A percentile compares a stretch with the other conserved stretches of the same genome.
phyloP scores from a whole-genome alignment of 2,329 filamentous ascomycete genomes.

The Metarhizium album region DNA sequence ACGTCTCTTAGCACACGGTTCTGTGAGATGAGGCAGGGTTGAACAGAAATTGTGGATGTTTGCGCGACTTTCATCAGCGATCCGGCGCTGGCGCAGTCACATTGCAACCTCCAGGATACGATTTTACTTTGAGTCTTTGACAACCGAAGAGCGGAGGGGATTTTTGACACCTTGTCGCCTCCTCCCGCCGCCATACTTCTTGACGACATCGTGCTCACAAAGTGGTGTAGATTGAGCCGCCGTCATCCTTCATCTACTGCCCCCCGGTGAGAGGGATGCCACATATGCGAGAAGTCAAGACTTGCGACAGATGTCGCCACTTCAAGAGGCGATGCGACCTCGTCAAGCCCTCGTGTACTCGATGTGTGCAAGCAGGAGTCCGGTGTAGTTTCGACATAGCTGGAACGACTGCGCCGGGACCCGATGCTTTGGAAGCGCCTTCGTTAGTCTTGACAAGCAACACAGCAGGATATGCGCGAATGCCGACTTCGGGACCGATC shows the following conservation, averaged over 20 bases:
- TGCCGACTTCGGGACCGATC: neutral
- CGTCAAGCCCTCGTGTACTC: constrained; percentile 23
- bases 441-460: neutral
- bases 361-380: constrained; percentile 22
- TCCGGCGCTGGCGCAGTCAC: neutral
- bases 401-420: neutral
- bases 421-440: neutral
- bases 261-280: constrained; percentile 12
- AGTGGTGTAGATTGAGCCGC: neutral
- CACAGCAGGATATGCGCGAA: neutral
- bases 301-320: constrained; percentile 25
- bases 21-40: neutral
- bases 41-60: neutral
- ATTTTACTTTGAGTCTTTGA: neutral
- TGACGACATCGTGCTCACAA: neutral
- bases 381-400: constrained; percentile 20
- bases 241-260: neutral
- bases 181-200: neutral
- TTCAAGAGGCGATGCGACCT: constrained; percentile 26
- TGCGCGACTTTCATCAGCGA: neutral
- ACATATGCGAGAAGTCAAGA: constrained; percentile 24
- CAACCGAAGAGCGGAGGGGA: neutral
- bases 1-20: neutral
- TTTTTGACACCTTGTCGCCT: neutral
- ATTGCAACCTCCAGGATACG: neutral